Base-by-base conservation (phyloP, 148 eudicot species). In the Cornus controversa region DNA sequence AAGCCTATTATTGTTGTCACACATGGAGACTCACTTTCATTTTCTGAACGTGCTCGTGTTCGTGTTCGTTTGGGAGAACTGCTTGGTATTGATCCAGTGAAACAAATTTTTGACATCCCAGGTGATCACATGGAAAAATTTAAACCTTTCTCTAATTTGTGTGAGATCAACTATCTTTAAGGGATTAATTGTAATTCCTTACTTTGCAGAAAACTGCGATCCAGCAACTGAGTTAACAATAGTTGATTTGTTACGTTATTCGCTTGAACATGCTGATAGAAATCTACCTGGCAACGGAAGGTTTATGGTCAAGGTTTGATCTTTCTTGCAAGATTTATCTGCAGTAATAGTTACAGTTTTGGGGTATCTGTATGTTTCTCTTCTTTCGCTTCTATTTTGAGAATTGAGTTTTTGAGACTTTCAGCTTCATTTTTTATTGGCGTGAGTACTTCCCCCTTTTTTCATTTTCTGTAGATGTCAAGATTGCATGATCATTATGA, bases 101-200 rank as follows among this genome's bases (percentile, higher is more conserved):
- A 78, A 37, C 98, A 95, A 83, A 87, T 90, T 70, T 95, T 93
- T 75, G 97, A 95, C 85, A 93, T 95, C 28, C 91, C 97, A 83
- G 97, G 99, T 93, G 70, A 68, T 57, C 6, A 6, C 42, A 50
- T 53, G 50, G n/a, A n/a, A n/a, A n/a, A n/a, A n/a, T 31, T 37
- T 15, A 25, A 47, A 31, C 27, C 75, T 28, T 69, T 34, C 27
- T 28, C 25, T 60, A 67, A 15, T 68, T 67, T n/a, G 40, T 75
- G 69, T 74, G 14, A 2, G 65, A 50, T 36, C 24, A 29, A 78
- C 69, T 58, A 65, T 45, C 67, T 42, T 40, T 18, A 47, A 23
- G 28, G 34, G 45, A 70, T 13, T 40, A 68, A 73, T 25, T 67
- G 14, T 14, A 26, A 10, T 71, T 31, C 23, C 14, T 45, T 64